Conservation (phyloP, 1,139 yeast genomes). For the Saccharomyces hybrid region DNA sequence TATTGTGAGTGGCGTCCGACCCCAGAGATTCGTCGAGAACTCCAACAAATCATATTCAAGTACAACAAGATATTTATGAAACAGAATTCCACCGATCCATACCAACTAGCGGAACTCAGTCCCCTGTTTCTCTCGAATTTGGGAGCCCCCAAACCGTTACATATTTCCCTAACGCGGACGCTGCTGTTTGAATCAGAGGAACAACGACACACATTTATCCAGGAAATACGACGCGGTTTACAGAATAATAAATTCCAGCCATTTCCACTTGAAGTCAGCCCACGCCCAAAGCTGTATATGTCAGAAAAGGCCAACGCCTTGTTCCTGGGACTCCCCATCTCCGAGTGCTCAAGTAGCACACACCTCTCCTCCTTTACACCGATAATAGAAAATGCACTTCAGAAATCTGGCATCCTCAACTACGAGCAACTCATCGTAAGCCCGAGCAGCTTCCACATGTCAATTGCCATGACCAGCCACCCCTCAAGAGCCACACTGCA, state of each 20-base stretch:
- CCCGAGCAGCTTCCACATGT: not conserved
- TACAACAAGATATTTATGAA: slow-evolving; percentile 6
- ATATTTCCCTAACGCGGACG: slow-evolving; percentile 16
- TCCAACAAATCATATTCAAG: slow-evolving; percentile 8
- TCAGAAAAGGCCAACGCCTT: not conserved
- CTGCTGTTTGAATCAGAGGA: slow-evolving; percentile 9
- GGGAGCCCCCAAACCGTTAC: slow-evolving; percentile 20
- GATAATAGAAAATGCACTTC: not conserved
- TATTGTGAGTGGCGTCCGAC: slow-evolving; percentile 17
- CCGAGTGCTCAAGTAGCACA: not conserved
- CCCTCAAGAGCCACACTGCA: not conserved
- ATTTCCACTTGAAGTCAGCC: not conserved
- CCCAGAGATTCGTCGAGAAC: slow-evolving; percentile 7
- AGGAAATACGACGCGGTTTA: slow-evolving; percentile 7
- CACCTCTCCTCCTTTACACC: not conserved
- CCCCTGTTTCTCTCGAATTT: slow-evolving; percentile 18
- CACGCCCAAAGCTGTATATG: not conserved
- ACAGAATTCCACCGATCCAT: slow-evolving; percentile 1
- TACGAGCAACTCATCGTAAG: not conserved
- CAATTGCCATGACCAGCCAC: not conserved
- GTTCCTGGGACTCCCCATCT: slow-evolving; percentile 1
- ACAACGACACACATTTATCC: slow-evolving; percentile 11
- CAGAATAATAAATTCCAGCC: not conserved
- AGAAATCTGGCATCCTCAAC: not conserved
- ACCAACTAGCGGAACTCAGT: slow-evolving; percentile 8